Percentiles rank a stretch among this genome's conserved stretches.
These are phyloP conservation scores for Asclepias syriaca DNA, from an alignment of 257 asterid species.

Conservation along the genomic window DNA sequence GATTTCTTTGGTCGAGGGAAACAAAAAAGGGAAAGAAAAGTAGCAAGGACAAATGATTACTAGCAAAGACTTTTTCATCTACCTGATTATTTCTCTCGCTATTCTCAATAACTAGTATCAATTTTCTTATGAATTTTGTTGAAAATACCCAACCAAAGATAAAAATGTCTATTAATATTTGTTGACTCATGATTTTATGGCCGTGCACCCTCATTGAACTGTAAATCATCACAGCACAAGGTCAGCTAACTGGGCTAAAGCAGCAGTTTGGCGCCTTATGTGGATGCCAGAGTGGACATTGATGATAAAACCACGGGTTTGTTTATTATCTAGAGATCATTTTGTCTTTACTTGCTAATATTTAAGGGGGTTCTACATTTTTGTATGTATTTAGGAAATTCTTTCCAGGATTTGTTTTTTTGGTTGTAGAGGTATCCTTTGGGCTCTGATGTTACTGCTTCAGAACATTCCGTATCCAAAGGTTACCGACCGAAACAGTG, in stretches of 20 bases:
- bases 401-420: not conserved
- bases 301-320: not conserved
- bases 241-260: not conserved
- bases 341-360: not conserved
- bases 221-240: not conserved
- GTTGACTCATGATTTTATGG: not conserved
- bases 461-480: not conserved
- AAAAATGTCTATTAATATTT: not conserved
- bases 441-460: not conserved
- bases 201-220: not conserved
- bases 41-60: not conserved
- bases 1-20: not conserved
- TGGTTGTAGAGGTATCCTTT: not conserved
- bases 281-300: not conserved
- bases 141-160: not conserved
- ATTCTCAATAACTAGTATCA: not conserved
- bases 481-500: not conserved
- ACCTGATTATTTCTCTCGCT: not conserved
- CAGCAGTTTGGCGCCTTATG: not conserved
- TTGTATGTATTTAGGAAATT: conserved; percentile 5
- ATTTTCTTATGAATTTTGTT: not conserved
- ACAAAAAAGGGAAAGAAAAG: not conserved
- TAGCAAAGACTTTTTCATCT: not conserved
- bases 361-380: conserved; percentile 1
- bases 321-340: not conserved